Percentiles rank a stretch among this genome's conserved stretches.
Conservation (phyloP, 202 grass and related monocot species). For the Setaria viridis region DNA sequence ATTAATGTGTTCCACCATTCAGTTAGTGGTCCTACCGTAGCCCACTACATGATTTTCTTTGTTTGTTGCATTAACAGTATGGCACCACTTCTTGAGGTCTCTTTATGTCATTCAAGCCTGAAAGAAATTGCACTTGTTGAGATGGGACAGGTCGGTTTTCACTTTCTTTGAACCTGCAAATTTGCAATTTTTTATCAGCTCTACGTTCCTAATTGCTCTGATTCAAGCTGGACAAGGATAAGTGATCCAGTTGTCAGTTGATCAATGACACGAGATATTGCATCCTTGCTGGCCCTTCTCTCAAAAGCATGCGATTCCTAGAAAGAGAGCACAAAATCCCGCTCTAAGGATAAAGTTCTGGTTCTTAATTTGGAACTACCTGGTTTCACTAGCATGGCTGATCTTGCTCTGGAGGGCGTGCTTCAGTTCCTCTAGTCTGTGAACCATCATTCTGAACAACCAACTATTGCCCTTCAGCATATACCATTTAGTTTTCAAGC, state of each 20-base stretch:
- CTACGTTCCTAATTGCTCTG: neutral
- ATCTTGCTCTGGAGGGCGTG: neutral
- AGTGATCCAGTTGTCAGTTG: neutral
- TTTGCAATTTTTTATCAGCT: neutral
- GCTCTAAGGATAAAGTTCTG: constrained; percentile 3
- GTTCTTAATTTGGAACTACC: constrained; percentile 2
- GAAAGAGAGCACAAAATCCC: neutral
- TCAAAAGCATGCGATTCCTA: neutral
- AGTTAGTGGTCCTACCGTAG: constrained; percentile 3
- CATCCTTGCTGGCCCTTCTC: neutral
- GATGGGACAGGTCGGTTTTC: too few species aligned
- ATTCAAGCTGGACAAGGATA: neutral
- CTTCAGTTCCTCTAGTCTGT: neutral
- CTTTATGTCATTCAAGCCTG: neutral
- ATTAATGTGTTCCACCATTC: constrained; percentile 1
- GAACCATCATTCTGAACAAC: neutral
- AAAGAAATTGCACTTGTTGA: too few species aligned
- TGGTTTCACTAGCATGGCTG: neutral
- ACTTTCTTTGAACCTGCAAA: too few species aligned
- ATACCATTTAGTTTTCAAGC: neutral
- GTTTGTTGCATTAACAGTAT: neutral
- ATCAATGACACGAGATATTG: constrained; percentile 2
- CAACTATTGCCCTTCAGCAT: neutral
- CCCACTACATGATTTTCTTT: constrained; percentile 4
- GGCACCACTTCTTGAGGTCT: neutral